Evolutionary conservation across 2,329 filamentous ascomycete genomes (phyloP).

Genomic region (Monilinia fructigena): DNA sequence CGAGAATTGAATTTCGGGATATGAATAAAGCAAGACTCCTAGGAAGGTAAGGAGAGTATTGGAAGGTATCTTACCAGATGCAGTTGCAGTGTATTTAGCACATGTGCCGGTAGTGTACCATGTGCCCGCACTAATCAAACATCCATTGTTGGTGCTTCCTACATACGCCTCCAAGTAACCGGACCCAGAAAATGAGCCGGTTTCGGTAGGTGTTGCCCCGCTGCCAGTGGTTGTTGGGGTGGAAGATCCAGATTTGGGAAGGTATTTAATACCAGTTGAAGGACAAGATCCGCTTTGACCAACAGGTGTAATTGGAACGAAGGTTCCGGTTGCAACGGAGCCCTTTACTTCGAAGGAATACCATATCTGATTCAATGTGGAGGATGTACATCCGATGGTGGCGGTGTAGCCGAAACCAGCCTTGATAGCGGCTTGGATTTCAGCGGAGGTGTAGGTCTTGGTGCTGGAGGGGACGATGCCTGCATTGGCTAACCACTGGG

Average conservation of each 20-base stretch:
- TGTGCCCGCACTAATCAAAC: slow-evolving; percentile 63
- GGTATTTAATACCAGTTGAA: slow-evolving; percentile 50
- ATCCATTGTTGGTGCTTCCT: slow-evolving; percentile 54
- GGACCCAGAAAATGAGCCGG: slow-evolving; percentile 48
- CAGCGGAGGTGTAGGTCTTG: slow-evolving; percentile 45
- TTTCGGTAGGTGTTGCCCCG: slow-evolving; percentile 36
- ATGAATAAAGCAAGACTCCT: neutral
- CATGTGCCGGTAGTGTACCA: slow-evolving; percentile 70
- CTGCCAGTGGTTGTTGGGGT: slow-evolving; percentile 48
- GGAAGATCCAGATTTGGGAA: slow-evolving; percentile 48
- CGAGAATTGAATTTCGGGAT: neutral
- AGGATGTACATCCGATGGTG: slow-evolving; percentile 47
- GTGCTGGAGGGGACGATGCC: slow-evolving; percentile 54
- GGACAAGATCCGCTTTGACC: slow-evolving; percentile 50
- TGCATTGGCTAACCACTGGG: slow-evolving; percentile 55
- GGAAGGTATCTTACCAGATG: slow-evolving; percentile 46
- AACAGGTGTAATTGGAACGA: slow-evolving; percentile 43
- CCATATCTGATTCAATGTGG: slow-evolving; percentile 52
- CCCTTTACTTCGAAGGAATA: slow-evolving; percentile 55
- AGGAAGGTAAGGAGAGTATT: neutral
- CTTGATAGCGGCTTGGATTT: slow-evolving; percentile 47
- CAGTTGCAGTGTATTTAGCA: slow-evolving; percentile 60
- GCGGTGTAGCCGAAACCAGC: slow-evolving; percentile 47
- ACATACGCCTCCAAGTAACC: slow-evolving; percentile 59
- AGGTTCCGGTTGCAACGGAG: slow-evolving; percentile 50